phyloP scores from a whole-genome alignment of 2,329 filamentous ascomycete species.

The Arthrobotrys conoides region DNA sequence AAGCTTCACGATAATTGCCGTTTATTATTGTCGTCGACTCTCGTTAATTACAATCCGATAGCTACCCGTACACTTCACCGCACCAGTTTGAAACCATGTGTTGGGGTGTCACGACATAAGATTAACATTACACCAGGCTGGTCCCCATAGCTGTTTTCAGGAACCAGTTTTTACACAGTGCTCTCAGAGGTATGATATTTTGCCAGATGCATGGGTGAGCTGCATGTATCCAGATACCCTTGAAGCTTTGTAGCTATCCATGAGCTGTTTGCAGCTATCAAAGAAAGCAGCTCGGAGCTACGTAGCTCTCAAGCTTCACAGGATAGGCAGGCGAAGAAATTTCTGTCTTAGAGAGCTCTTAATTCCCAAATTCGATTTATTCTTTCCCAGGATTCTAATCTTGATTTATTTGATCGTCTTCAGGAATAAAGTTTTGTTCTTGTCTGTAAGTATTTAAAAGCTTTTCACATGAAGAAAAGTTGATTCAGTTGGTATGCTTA shows the following conservation, averaged over 20 bases:
- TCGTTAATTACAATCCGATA: slow-evolving; percentile 31
- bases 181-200: background rate
- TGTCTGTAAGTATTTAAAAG: background rate
- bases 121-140: slow-evolving; percentile 27
- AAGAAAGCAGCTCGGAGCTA: slow-evolving; percentile 9
- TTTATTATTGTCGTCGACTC: slow-evolving; percentile 31
- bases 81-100: slow-evolving; percentile 29
- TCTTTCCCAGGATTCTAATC: background rate
- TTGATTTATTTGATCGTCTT: slow-evolving; percentile 15
- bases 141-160: slow-evolving; percentile 50
- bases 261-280: slow-evolving; percentile 40
- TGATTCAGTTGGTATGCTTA: slow-evolving; percentile 19
- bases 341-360: slow-evolving; percentile 21
- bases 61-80: slow-evolving; percentile 16
- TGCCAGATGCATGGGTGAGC: background rate
- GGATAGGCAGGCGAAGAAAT: slow-evolving; percentile 12
- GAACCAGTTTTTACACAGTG: slow-evolving; percentile 28
- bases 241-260: slow-evolving; percentile 41
- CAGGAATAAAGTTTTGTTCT: slow-evolving; percentile 34
- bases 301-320: slow-evolving; percentile 13
- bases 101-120: slow-evolving; percentile 35
- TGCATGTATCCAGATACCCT: slow-evolving; percentile 32
- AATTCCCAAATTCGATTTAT: too few relatives aligned
- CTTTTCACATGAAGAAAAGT: slow-evolving; percentile 26
- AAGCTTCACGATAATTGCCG: slow-evolving; percentile 1